Base-by-base conservation (phyloP, 2,329 filamentous ascomycete species). In the Colletotrichum paranaense region DNA sequence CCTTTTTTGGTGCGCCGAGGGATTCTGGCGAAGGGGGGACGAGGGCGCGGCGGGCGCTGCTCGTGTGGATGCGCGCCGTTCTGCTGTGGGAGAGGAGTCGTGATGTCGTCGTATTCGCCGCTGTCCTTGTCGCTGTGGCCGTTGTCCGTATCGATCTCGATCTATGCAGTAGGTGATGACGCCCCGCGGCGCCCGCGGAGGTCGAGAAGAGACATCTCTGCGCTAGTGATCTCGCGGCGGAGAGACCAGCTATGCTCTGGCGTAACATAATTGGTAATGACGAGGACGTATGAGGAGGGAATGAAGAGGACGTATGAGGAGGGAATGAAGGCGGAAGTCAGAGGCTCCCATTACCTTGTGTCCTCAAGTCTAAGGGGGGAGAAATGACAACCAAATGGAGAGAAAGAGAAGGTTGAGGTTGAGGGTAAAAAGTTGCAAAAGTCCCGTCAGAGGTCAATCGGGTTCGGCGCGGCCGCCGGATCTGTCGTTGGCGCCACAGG, bases 1-100 rank as follows among this genome's bases (percentile, higher is more conserved):
- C 91, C 9, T 90, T 87, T 24, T 86, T 86, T 0, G 95, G 92
- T 67, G 89, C 91, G 64, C 95, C 95, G 35, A 98, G 88, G 49
- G 94, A 93, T 73, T 89, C 89, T 6, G 95, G 95, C 5, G 94
- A 91, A 0, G 95, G 95, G 6, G 95, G 95, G 0, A 90, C 88
- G 77, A 95, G 89, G 16, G 92, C 90, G 75, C 92, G 86, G 80
- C 91, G 94, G 73, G 86, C 85, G 46, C 82, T 80, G 38, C 56
- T 63, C 9, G 73, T 56, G 38, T 62, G 60, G 14, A 62, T 63
- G 49, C 35, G n/a, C 7, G 28, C 52, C n/a, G 49, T 59, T 57
- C 2, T 19, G n/a, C n/a, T 60, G 7, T 62, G 55, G 24, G 60
- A 46, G n/a, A 46, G 55, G 32, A 35, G 14, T 62, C 68, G 19